phyloP scores from a whole-genome alignment of 441 rosid genomes.

The Monsonia emarginata region DNA sequence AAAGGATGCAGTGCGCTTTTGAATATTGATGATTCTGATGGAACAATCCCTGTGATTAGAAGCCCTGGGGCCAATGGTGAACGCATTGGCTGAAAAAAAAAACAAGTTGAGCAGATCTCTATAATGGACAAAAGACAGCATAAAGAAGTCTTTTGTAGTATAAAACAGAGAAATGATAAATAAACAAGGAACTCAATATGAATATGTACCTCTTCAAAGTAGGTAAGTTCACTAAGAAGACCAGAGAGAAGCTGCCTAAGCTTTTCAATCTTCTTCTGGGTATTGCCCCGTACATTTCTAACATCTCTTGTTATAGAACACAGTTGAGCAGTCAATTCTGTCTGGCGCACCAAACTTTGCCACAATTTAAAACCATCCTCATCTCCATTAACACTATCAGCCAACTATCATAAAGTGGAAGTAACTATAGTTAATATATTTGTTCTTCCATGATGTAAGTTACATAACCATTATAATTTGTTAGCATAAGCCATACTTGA shows the following conservation, averaged over 20 bases:
- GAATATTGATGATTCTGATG: conserved; percentile 88
- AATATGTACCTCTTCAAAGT: conserved; percentile 79
- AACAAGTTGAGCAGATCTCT: conserved; percentile 13
- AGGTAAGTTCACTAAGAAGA: conserved; percentile 85
- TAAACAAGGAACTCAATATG: conserved; percentile 11
- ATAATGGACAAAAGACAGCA: conserved; percentile 4
- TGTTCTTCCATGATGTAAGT: background rate
- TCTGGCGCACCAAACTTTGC: conserved; percentile 90
- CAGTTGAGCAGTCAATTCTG: conserved; percentile 87
- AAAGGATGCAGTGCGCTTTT: conserved; percentile 87
- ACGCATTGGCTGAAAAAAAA: conserved; percentile 64
- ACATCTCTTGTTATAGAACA: conserved; percentile 84
- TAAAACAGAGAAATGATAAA: conserved; percentile 15
- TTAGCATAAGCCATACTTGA: conserved; percentile 1
- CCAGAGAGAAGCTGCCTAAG: conserved; percentile 93
- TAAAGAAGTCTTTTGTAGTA: conserved; percentile 9
- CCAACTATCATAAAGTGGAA: conserved; percentile 40
- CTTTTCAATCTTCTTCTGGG: conserved; percentile 93
- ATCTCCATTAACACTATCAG: conserved; percentile 50
- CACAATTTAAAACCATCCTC: conserved; percentile 71
- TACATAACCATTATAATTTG: conserved; percentile 4
- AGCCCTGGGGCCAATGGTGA: conserved; percentile 73
- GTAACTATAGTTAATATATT: background rate
- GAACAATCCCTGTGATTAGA: conserved; percentile 78
- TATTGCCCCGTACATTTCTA: conserved; percentile 88